Base-by-base conservation (phyloP, 495 filamentous ascomycete genomes). In the Penicillium manginii region DNA sequence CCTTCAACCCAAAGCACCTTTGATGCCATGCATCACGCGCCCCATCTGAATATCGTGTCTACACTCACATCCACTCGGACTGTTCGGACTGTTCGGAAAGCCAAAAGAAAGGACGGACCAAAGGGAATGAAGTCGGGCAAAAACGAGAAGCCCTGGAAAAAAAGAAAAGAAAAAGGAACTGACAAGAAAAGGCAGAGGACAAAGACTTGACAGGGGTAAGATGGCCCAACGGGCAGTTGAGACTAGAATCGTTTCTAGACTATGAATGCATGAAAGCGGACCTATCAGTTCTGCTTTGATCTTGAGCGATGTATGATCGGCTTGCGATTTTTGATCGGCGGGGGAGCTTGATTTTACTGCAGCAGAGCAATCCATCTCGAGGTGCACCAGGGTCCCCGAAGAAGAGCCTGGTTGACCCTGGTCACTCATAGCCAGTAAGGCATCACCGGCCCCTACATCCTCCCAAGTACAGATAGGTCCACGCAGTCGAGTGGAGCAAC, bases 61-160 rank as follows among this genome's bases (percentile, higher is more conserved):
- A 64, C 59, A 45, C 50, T 50, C 52, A 70, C 55, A 53, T 61
- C 75, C 73, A 78, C 69, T 76, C 75, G 75, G 75, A 75, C 62
- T 59, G 63, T 65, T 67, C 73, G 73, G 75, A 76, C 62, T 37
- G 37, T 4, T 7, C 6, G 9, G 6, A 1, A 29, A 29, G 9
- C 1, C 1, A 0, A 8, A 29, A 43, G 4, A 12, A 19, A 43
- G n/a, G 40, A 43, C 17, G 40, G 39, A 21, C 40, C 14, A 10
- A 17, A 19, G 40, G 40, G 10, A 18, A 43, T 18, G 5, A 43
- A 17, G 9, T 12, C 35, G 35, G 40, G n/a, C n/a, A 42, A 42
- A n/a, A 17, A 15, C 5, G 15, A 42, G 15, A 18, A 43, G 6
- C 40, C 14, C 8, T 43, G 26, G 18, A 56, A 39, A 45, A 51